Evolutionary conservation across 768 basidiomycete genomes (phyloP).

Genomic region (Krasilnikovozyma curviuscula): DNA sequence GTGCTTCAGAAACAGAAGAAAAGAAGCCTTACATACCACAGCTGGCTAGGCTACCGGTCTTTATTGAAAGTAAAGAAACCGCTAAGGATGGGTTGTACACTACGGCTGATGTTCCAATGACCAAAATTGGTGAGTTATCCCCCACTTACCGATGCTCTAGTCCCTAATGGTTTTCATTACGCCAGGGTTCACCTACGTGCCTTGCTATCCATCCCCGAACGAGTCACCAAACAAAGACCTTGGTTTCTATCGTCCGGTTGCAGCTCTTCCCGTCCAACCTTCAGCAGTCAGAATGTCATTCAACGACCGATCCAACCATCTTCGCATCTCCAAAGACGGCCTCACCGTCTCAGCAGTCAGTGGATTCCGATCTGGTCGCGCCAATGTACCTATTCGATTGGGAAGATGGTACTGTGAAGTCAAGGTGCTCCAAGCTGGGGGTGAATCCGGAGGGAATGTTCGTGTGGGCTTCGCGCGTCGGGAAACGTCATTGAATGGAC

Average conservation of each 20-base stretch:
- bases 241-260: too few species aligned
- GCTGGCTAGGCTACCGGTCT: not conserved
- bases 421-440: conserved; percentile 37
- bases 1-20: too few species aligned
- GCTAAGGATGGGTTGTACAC: conserved; percentile 4
- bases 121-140: conserved; percentile 3
- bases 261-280: too few species aligned
- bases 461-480: conserved; percentile 79
- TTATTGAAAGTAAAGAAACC: conserved; percentile 1
- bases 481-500: conserved; percentile 82
- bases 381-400: conserved; percentile 70
- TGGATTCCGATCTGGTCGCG: conserved; percentile 75
- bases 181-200: conserved; percentile 7
- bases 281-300: too few species aligned
- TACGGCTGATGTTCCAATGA: conserved; percentile 4
- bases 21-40: too few species aligned
- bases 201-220: conserved; percentile 5
- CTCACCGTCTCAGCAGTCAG: conserved; percentile 56
- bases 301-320: conserved; percentile 53
- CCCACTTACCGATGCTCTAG: not conserved
- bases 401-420: conserved; percentile 93
- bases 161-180: not conserved
- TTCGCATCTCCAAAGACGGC: conserved; percentile 62
- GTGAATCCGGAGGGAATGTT: conserved; percentile 28
- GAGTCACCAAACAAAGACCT: too few species aligned